These are phyloP conservation scores for Plasmodium vivax DNA, from an alignment of 169 alveolate species.

Conservation along the genomic window DNA sequence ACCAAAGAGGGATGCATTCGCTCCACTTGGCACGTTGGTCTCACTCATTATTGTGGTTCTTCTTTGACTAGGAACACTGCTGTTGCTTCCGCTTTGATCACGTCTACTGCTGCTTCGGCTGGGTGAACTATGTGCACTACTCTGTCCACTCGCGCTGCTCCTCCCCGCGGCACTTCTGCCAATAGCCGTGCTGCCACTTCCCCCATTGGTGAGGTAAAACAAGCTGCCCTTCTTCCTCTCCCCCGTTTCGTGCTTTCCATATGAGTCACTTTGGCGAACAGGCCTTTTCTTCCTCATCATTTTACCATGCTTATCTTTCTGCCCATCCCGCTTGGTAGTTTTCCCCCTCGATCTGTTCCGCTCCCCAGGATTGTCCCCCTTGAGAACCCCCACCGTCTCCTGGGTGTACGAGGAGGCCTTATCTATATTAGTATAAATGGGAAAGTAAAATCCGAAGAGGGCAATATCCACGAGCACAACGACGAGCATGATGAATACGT, in stretches of 20 bases:
- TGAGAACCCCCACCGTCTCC: neutral
- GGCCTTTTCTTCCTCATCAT: neutral
- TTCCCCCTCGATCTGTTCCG: neutral
- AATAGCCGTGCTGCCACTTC: neutral
- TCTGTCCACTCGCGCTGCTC: neutral
- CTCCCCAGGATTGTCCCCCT: neutral
- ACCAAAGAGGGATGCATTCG: neutral
- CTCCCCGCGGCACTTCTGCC: neutral
- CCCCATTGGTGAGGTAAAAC: neutral
- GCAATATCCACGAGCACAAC: conserved; percentile 5
- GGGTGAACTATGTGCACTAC: neutral
- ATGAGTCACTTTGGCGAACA: neutral
- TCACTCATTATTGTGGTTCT: neutral
- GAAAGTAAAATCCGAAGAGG: conserved; percentile 55
- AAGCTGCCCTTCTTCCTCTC: neutral
- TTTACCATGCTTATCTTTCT: neutral
- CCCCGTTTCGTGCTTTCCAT: neutral
- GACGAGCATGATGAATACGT: conserved; percentile 10
- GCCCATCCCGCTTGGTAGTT: neutral
- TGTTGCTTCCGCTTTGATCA: neutral
- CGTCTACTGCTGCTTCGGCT: neutral
- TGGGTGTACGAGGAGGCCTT: conserved; percentile 14
- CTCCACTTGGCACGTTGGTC: neutral
- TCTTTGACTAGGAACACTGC: neutral
- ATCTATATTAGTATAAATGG: conserved; percentile 64